Conservation (phyloP, 352 stramenopile species). For the Phytophthora citricola region DNA sequence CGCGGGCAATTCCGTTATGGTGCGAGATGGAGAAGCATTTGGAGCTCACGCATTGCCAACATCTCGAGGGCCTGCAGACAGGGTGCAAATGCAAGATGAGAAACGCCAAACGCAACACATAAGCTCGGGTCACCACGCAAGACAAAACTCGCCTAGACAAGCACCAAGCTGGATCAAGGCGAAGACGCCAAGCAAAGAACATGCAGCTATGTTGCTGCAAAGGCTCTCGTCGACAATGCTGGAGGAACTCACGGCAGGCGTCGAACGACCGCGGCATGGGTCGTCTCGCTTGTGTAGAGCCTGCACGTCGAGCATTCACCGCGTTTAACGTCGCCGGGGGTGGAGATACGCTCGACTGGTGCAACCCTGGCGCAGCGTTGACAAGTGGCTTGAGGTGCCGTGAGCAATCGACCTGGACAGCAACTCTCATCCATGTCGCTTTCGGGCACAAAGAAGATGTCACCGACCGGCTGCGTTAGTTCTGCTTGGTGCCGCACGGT, state of each 20-base stretch:
- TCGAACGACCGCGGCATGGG: background rate
- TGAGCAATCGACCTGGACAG: constrained; percentile 15
- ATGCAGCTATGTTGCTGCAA: constrained; percentile 14
- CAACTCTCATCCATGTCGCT: background rate
- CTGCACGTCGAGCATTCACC: constrained; percentile 5
- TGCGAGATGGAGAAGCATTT: constrained; percentile 1
- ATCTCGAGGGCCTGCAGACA: constrained; percentile 6
- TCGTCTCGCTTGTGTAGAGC: too few species aligned
- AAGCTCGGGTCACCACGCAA: constrained; percentile 10
- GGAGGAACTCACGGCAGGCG: background rate
- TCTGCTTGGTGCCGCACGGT: background rate
- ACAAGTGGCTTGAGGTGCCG: constrained; percentile 2
- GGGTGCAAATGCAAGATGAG: constrained; percentile 17
- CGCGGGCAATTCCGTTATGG: constrained; percentile 16
- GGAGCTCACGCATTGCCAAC: background rate
- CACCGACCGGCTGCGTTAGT: background rate
- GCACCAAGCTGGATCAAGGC: constrained; percentile 1
- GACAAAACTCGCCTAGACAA: constrained; percentile 6
- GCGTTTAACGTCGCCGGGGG: constrained; percentile 4
- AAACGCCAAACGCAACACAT: constrained; percentile 29
- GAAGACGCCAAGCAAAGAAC: constrained; percentile 9
- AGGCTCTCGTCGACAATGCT: background rate
- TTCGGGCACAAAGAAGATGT: background rate
- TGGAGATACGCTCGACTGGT: constrained; percentile 4
- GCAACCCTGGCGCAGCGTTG: constrained; percentile 5